These are phyloP conservation scores for Umbelopsis sp. DNA, from an alignment of 192 early-diverging fungal genomes.

Conservation along the genomic window DNA sequence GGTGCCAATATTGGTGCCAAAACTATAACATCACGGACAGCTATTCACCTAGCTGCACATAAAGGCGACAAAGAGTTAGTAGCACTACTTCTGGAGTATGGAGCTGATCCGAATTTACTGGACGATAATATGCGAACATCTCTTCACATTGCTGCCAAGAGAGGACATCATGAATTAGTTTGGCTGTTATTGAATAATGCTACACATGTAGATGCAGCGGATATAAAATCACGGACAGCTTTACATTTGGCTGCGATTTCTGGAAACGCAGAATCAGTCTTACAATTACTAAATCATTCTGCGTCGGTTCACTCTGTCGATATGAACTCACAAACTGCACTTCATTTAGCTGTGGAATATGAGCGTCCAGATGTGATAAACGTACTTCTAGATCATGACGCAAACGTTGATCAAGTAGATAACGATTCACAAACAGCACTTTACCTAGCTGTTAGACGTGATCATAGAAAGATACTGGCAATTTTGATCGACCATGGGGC, in stretches of 20 bases:
- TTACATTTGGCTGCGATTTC: background rate
- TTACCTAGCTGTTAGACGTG: background rate
- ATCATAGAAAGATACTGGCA: background rate
- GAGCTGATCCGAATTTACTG: background rate
- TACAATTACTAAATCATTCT: background rate
- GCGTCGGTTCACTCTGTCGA: background rate
- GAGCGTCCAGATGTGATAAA: background rate
- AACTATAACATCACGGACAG: background rate
- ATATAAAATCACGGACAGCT: background rate
- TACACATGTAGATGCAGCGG: background rate
- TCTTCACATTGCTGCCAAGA: background rate
- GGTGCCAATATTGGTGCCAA: background rate
- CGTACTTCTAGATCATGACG: background rate
- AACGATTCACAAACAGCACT: background rate
- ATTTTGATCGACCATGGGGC: background rate
- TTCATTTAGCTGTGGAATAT: background rate
- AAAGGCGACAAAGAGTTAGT: background rate
- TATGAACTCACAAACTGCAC: background rate
- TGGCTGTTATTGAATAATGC: too few relatives aligned
- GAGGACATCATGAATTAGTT: too few relatives aligned
- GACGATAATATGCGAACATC: background rate
- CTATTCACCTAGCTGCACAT: background rate
- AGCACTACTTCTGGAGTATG: background rate
- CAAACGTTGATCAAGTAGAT: background rate
- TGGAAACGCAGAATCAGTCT: background rate